These are phyloP conservation scores for Glycine tomentella DNA, from an alignment of 306 rosid genomes.

Conservation along the genomic window DNA sequence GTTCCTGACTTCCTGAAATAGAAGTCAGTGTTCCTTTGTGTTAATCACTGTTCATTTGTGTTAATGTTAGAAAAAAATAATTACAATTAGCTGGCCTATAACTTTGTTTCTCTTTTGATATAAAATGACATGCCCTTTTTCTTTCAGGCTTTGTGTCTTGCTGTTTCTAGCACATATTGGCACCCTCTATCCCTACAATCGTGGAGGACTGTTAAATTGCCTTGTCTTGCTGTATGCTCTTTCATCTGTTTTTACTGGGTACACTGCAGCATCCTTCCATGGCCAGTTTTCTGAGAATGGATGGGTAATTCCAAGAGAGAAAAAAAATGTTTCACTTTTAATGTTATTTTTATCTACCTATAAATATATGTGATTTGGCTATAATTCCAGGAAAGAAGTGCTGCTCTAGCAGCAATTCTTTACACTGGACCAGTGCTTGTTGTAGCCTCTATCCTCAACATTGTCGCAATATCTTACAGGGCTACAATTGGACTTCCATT, in stretches of 20 bases:
- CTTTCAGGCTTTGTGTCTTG: conserved; percentile 66
- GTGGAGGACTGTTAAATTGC: conserved; percentile 73
- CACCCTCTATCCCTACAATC: conserved; percentile 77
- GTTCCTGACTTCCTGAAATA: conserved; percentile 24
- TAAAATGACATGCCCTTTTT: conserved; percentile 29
- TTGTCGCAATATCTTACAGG: conserved; percentile 68
- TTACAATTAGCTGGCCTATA: conserved; percentile 15
- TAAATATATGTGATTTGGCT: conserved; percentile 32
- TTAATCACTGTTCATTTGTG: no score
- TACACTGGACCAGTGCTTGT: conserved; percentile 79
- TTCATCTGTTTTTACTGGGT: conserved; percentile 76
- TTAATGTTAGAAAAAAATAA: background rate
- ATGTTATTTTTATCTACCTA: background rate
- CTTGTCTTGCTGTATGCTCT: conserved; percentile 63
- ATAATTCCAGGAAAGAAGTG: conserved; percentile 72
- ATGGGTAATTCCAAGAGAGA: conserved; percentile 61
- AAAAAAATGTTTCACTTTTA: conserved; percentile 17
- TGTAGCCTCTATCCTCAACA: conserved; percentile 64
- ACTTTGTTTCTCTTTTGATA: conserved; percentile 20
- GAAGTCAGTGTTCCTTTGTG: conserved; percentile 26
- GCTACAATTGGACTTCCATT: conserved; percentile 77
- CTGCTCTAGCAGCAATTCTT: conserved; percentile 70
- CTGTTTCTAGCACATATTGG: conserved; percentile 72
- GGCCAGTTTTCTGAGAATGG: conserved; percentile 70
- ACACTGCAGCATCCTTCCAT: conserved; percentile 78